These are phyloP conservation scores for Polytrichum formosum DNA, from an alignment of 225 moss, liverwort and hornwort species.

Conservation along the genomic window DNA sequence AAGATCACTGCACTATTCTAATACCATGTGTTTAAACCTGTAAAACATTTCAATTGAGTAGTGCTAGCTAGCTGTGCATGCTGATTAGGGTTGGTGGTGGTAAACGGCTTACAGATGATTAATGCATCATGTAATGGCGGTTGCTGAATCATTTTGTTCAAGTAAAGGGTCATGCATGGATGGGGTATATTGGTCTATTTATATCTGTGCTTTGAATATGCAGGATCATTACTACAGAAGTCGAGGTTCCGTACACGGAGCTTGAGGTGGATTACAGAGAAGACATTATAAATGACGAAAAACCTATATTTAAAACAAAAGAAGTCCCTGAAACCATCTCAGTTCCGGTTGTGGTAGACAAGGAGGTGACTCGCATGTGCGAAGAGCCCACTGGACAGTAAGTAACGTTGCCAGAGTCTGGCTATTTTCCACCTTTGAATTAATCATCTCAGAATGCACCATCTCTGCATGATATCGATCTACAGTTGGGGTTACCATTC, in stretches of 20 bases:
- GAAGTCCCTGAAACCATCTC: conserved; percentile 5
- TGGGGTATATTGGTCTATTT: too few relatives aligned
- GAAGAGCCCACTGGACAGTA: conserved; percentile 32
- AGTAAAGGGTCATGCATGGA: too few relatives aligned
- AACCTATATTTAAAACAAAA: conserved; percentile 9
- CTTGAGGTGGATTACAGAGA: conserved; percentile 3
- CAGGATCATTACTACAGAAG: conserved; percentile 7
- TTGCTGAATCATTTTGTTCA: too few relatives aligned
- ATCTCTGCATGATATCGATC: too few relatives aligned
- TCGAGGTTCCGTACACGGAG: conserved; percentile 7
- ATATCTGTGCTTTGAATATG: neutral
- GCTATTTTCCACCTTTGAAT: neutral
- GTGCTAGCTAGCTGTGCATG: neutral
- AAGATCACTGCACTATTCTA: too few relatives aligned
- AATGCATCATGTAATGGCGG: too few relatives aligned
- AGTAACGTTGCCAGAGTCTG: neutral
- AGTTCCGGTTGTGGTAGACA: conserved; percentile 23
- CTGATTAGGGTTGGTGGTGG: neutral
- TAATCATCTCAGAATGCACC: neutral
- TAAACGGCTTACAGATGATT: neutral
- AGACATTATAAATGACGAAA: neutral
- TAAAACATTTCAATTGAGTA: too few relatives aligned
- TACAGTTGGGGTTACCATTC: too few relatives aligned
- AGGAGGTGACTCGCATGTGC: conserved; percentile 6
- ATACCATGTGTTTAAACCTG: too few relatives aligned